These are phyloP conservation scores for Coccomyxa sp. DNA, from an alignment of 139 green algal species.

Conservation along the genomic window DNA sequence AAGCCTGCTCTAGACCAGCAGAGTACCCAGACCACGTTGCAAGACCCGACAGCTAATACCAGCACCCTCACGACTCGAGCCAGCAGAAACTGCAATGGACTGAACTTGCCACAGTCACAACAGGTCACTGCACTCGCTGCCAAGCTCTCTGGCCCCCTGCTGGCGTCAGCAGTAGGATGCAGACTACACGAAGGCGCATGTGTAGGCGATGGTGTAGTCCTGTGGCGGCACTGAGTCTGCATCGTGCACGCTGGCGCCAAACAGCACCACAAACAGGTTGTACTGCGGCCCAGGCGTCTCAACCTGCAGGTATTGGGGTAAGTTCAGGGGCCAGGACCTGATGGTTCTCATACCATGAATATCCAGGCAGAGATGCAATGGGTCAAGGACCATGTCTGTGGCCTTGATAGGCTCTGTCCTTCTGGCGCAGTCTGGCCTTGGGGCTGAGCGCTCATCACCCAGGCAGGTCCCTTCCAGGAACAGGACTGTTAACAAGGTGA, in stretches of 20 bases:
- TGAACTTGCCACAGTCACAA: too few relatives aligned
- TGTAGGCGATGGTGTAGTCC: constrained; percentile 2
- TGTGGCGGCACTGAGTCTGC: background rate
- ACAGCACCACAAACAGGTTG: constrained; percentile 7
- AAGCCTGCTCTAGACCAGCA: too few relatives aligned
- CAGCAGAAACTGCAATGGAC: too few relatives aligned
- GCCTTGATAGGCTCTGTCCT: background rate
- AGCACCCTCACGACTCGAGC: too few relatives aligned
- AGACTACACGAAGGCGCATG: background rate
- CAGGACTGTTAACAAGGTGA: background rate
- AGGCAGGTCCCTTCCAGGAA: background rate
- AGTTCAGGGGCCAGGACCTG: background rate
- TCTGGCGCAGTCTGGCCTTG: background rate
- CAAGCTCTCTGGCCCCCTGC: too few relatives aligned
- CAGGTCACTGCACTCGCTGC: too few relatives aligned
- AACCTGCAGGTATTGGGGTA: background rate
- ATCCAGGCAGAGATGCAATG: background rate
- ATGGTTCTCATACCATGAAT: background rate
- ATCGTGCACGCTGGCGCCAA: constrained; percentile 1
- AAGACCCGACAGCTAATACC: too few relatives aligned
- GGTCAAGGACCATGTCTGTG: background rate
- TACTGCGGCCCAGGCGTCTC: constrained; percentile 5
- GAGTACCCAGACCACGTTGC: too few relatives aligned
- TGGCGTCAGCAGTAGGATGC: background rate
- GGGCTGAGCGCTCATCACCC: background rate